Conservation (phyloP, 176 grass and related monocot genomes). For the Lolium multiflorum region DNA sequence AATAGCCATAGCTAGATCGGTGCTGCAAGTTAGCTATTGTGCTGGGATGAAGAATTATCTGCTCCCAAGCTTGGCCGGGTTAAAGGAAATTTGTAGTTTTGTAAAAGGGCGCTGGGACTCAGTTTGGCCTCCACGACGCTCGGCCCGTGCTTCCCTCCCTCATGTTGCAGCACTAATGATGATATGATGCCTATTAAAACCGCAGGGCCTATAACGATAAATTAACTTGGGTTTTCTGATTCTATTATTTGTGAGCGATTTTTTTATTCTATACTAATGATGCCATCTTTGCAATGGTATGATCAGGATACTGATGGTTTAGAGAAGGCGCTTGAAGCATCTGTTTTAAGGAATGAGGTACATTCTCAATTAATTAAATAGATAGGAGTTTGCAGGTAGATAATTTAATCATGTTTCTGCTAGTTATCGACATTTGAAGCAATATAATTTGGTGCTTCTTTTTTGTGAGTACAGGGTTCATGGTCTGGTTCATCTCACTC, state of each 20-base stretch:
- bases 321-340: constrained; percentile 84
- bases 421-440: constrained; percentile 10
- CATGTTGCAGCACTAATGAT: background rate
- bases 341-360: constrained; percentile 96
- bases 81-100: too few relatives aligned
- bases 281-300: constrained; percentile 46
- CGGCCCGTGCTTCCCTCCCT: background rate
- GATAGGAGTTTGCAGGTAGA: constrained; percentile 29
- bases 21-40: too few relatives aligned
- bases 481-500: constrained; percentile 99
- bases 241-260: constrained; percentile 34
- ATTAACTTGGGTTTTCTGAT: constrained; percentile 23
- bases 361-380: constrained; percentile 17
- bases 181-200: background rate
- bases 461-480: constrained; percentile 72
- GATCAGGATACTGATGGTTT: constrained; percentile 89
- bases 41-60: too few relatives aligned
- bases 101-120: too few relatives aligned
- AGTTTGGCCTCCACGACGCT: too few relatives aligned
- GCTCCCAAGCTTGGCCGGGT: too few relatives aligned
- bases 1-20: too few relatives aligned
- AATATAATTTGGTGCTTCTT: constrained; percentile 28
- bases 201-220: constrained; percentile 15
- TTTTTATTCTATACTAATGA: constrained; percentile 24
- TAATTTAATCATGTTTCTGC: constrained; percentile 35